Evolutionary conservation across 805 yeast species (phyloP).

Genomic region (Komagataella phaffii): DNA sequence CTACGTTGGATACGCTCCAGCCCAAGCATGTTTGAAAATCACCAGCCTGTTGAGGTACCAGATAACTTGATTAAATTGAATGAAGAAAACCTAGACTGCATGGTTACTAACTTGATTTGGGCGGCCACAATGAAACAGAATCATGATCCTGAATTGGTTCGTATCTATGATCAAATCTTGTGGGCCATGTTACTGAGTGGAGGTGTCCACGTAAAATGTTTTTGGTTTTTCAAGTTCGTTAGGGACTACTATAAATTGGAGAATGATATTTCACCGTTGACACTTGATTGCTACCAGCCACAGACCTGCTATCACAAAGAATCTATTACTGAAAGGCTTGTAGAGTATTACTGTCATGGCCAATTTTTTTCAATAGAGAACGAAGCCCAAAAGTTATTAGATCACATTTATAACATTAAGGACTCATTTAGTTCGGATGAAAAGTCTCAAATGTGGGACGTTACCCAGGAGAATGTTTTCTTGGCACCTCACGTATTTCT

Average conservation of each 20-base stretch:
- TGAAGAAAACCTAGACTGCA: slow-evolving; percentile 14
- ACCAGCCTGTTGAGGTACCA: background rate
- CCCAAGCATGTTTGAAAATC: background rate
- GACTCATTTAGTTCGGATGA: background rate
- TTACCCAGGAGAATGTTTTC: background rate
- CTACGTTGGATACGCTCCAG: background rate
- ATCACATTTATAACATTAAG: background rate
- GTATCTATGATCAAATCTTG: slow-evolving; percentile 23
- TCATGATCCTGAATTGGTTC: slow-evolving; percentile 23
- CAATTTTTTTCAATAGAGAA: background rate
- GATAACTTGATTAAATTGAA: slow-evolving; percentile 4
- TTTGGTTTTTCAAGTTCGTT: slow-evolving; percentile 28
- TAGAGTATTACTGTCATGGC: background rate
- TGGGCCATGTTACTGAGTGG: slow-evolving; percentile 31
- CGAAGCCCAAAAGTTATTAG: background rate
- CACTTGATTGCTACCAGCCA: background rate
- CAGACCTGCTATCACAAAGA: background rate
- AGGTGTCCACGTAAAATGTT: slow-evolving; percentile 24
- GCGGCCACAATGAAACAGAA: slow-evolving; percentile 17
- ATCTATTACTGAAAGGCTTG: background rate
- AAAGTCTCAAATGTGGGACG: background rate
- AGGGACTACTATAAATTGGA: slow-evolving; percentile 8
- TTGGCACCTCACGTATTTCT: background rate
- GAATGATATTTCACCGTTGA: background rate
- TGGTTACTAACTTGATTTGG: slow-evolving; percentile 24